Conservation (phyloP, 176 grass and related monocot genomes). For the Oryza rufipogon region DNA sequence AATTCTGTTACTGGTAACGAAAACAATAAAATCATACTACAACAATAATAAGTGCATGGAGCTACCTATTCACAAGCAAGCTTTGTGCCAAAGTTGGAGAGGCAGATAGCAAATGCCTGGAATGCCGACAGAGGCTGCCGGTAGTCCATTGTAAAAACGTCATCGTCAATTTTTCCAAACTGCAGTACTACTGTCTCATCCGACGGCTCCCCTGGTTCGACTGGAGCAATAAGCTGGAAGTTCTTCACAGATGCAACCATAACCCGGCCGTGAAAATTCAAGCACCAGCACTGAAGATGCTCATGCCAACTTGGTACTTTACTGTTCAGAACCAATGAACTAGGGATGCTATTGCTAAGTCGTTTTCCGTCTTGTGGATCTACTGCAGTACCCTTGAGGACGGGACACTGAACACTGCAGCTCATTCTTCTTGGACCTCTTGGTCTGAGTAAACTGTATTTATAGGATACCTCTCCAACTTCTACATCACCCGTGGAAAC, state of each 20-base stretch:
- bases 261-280: conserved; percentile 67
- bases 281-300: conserved; percentile 65
- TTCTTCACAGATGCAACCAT: conserved; percentile 75
- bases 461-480: conserved; percentile 48
- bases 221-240: conserved; percentile 58
- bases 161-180: conserved; percentile 62
- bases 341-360: background rate
- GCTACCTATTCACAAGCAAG: conserved; percentile 52
- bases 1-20: background rate
- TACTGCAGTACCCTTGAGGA: background rate
- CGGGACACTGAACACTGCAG: conserved; percentile 51
- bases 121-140: conserved; percentile 54
- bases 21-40: background rate
- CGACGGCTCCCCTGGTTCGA: background rate
- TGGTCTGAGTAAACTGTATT: conserved; percentile 63
- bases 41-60: background rate
- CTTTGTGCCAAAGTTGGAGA: conserved; percentile 64
- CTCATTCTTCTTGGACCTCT: conserved; percentile 58
- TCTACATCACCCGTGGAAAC: conserved; percentile 44
- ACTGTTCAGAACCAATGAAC: conserved; percentile 54
- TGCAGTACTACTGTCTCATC: conserved; percentile 62
- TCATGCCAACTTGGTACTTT: conserved; percentile 65
- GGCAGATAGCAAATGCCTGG: conserved; percentile 71
- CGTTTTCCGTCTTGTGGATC: conserved; percentile 3
- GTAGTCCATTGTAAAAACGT: conserved; percentile 77